Evolutionary conservation across 2,329 filamentous ascomycete genomes (phyloP), one percentile per base, ranked within the genome.

Genomic region (Fonsecaea pedrosoi): DNA sequence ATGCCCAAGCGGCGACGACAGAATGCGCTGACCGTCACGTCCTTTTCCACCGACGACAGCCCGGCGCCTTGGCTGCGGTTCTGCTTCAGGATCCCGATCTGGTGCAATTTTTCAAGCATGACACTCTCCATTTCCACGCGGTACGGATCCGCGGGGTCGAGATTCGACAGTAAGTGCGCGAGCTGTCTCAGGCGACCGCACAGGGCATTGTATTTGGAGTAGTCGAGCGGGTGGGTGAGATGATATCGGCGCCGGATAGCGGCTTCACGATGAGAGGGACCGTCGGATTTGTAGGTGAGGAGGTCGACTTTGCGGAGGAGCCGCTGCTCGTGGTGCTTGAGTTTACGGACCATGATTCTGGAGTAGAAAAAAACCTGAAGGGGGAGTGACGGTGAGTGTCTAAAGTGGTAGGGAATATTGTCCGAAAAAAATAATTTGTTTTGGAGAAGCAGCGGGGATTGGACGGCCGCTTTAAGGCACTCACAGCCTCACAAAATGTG

Each of bases 271-370:
- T 99, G 95, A 74, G 88, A 85, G 21, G 60, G 62, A 76, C 90
- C 87, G 82, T 98, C 94, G 76, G 89, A 89, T 81, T 95, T 95
- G 85, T 94, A 97, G 76, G 90, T 95, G 78, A 94, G 89, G 81
- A 99, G 96, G 82, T 99, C 94, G 80, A 95, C 93, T 77, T 94
- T 94, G 75, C 86, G 85, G 72, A 98, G 87, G 77, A 98, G 90
- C 73, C 95, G 96, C 78, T 95, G 89, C 88, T 99, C 95, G 82
- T 97, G 94, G 81, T 96, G 88, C 82, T 97, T 98, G 77, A 99
- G 88, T 84, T 96, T 93, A 74, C 95, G 90, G 73, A 96, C 92
- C 95, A 98, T 98, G 65, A 73, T 82, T 42, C 54, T 12, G n/a
- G 13, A 18, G 38, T 45, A n/a, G 13, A 8, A 1, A 40, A 40